These are phyloP conservation scores for Hysterium pulicare DNA, from an alignment of 2,329 filamentous ascomycete genomes.

Conservation along the genomic window DNA sequence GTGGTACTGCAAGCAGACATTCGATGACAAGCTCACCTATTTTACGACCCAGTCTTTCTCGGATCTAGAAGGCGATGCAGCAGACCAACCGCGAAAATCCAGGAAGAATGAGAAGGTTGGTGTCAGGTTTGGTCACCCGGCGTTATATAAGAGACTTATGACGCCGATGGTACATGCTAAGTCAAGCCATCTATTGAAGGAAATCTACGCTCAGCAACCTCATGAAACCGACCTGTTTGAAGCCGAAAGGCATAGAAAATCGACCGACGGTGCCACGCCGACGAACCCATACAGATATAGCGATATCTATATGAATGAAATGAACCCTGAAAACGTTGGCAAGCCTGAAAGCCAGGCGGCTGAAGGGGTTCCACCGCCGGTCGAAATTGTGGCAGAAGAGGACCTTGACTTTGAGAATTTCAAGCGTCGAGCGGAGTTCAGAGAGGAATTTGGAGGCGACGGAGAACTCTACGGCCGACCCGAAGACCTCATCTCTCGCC, in stretches of 20 bases:
- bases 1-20: constrained; percentile 70
- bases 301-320: constrained; percentile 75
- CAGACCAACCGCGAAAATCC: constrained; percentile 22
- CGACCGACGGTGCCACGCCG: constrained; percentile 38
- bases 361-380: constrained; percentile 48
- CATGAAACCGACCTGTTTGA: constrained; percentile 49
- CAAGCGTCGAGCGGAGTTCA: constrained; percentile 85
- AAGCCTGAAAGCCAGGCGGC: constrained; percentile 32
- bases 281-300: constrained; percentile 67
- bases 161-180: constrained; percentile 87
- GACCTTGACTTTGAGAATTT: constrained; percentile 87
- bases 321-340: constrained; percentile 58
- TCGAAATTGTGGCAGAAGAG: constrained; percentile 82
- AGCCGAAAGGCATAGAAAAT: constrained; percentile 17
- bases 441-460: constrained; percentile 73
- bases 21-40: constrained; percentile 76
- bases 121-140: constrained; percentile 82
- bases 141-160: constrained; percentile 64
- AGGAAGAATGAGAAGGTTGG: constrained; percentile 60
- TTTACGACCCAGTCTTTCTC: constrained; percentile 60
- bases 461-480: constrained; percentile 57
- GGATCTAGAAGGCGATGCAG: constrained; percentile 51
- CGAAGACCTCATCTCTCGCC: constrained; percentile 51
- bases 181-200: constrained; percentile 77
- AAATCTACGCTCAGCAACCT: constrained; percentile 77